phyloP scores from a whole-genome alignment of 2,329 filamentous ascomycete genomes.

The Colletotrichum cuscutae region DNA sequence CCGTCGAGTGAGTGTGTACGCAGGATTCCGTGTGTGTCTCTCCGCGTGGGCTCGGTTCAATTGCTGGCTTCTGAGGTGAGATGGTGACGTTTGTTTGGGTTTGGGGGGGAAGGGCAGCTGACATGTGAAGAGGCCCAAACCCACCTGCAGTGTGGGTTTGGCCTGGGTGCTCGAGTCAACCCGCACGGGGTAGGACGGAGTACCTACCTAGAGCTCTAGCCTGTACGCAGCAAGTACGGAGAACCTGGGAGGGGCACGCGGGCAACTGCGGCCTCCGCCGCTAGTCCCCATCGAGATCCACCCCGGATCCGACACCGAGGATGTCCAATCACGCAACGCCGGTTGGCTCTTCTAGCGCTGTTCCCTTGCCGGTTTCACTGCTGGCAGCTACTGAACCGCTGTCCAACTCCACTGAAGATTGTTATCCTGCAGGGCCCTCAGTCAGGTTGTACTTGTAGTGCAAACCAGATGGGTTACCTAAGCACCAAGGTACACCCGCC shows the following conservation, averaged over 20 bases:
- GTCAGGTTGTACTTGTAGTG: too few relatives aligned
- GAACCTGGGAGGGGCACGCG: constrained; percentile 24
- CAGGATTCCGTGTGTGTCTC: too few relatives aligned
- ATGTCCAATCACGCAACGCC: constrained; percentile 12
- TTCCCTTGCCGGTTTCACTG: not conserved
- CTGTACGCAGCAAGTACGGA: too few relatives aligned
- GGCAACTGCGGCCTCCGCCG: not conserved
- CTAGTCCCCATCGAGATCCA: not conserved
- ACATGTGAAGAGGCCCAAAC: constrained; percentile 33
- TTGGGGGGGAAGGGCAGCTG: constrained; percentile 18
- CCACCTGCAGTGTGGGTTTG: not conserved
- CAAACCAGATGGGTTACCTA: not conserved
- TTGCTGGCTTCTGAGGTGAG: constrained; percentile 29
- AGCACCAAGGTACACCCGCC: not conserved
- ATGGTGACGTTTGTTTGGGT: constrained; percentile 33
- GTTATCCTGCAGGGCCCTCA: not conserved
- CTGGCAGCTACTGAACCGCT: constrained; percentile 16
- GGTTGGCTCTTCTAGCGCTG: constrained; percentile 8
- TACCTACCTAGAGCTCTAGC: too few relatives aligned
- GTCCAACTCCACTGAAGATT: constrained; percentile 20
- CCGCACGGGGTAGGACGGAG: not conserved
- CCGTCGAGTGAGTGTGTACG: constrained; percentile 2
- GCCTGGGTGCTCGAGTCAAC: not conserved
- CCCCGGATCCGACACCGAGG: constrained; percentile 12
- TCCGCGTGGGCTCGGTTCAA: constrained; percentile 31